Evolutionary conservation across 192 early-diverging fungal species (phyloP).

Genomic region (Rhizophagus clarus): DNA sequence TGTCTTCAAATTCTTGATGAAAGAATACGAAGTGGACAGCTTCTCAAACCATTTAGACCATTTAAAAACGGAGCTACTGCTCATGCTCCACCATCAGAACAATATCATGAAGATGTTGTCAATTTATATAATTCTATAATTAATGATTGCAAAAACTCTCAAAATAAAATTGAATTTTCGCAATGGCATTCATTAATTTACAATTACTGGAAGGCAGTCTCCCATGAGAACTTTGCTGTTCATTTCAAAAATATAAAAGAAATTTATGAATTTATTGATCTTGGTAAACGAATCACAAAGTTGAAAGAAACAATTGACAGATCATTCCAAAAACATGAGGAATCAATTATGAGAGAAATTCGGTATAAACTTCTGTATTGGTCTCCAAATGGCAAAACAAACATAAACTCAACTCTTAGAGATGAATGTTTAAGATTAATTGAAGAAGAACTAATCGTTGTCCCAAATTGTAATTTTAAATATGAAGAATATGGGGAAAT

Average conservation of each 20-base stretch:
- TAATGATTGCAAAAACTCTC: neutral
- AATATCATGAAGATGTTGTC: slow-evolving; percentile 6
- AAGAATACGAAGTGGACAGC: neutral
- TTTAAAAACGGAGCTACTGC: slow-evolving; percentile 1
- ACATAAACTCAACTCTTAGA: neutral
- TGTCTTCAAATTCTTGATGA: slow-evolving; percentile 6
- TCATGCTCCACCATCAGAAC: neutral
- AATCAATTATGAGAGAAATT: neutral
- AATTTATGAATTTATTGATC: slow-evolving; percentile 28
- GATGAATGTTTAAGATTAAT: neutral
- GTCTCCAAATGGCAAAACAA: neutral
- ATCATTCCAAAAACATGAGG: slow-evolving; percentile 9
- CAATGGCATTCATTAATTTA: neutral
- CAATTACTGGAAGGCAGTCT: neutral
- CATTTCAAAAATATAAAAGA: slow-evolving; percentile 13
- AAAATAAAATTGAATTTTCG: neutral
- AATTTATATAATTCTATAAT: neutral
- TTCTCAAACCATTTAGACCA: neutral
- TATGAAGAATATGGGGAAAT: neutral
- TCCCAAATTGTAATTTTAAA: neutral
- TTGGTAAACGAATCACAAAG: slow-evolving; percentile 21
- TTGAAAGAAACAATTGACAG: slow-evolving; percentile 11
- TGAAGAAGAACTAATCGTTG: neutral
- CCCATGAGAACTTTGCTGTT: slow-evolving; percentile 4
- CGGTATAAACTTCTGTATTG: neutral